A percentile compares a stretch with the other conserved stretches of the same genome.
These are phyloP conservation scores for Pyropia yezoensis DNA, from an alignment of 23 red algal genomes.

Conservation along the genomic window DNA sequence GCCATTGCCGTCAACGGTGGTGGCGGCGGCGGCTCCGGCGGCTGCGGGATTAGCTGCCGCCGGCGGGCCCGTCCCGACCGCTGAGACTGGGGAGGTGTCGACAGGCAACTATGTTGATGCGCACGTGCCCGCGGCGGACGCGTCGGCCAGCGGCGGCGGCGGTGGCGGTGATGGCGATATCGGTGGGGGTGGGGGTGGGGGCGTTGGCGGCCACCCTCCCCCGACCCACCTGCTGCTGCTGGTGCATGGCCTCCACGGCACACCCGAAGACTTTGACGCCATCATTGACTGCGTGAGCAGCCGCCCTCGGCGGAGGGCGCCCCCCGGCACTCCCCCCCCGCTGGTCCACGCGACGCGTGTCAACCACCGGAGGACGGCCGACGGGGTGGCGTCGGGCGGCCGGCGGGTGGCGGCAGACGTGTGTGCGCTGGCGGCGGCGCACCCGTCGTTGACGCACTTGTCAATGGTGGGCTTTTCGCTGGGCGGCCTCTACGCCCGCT, in stretches of 20 bases:
- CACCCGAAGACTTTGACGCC: slow-evolving; percentile 44
- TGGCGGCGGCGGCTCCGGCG: too few relatives aligned
- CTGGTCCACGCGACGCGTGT: slow-evolving; percentile 41
- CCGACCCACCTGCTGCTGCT: slow-evolving; percentile 28
- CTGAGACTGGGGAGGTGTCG: too few relatives aligned
- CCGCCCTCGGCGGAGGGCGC: background rate
- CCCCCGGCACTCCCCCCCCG: background rate
- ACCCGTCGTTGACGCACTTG: slow-evolving; percentile 17
- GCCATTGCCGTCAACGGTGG: too few relatives aligned
- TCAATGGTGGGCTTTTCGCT: slow-evolving; percentile 55
- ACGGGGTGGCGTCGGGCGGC: slow-evolving; percentile 45
- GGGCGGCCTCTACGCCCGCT: slow-evolving; percentile 54
- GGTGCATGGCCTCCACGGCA: slow-evolving; percentile 56
- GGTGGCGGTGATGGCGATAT: too few relatives aligned
- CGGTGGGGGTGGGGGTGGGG: background rate
- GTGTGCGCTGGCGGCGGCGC: slow-evolving; percentile 1
- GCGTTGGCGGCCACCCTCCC: background rate
- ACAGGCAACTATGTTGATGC: too few relatives aligned
- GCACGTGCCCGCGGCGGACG: too few relatives aligned
- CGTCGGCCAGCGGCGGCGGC: too few relatives aligned
- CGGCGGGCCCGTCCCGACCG: too few relatives aligned
- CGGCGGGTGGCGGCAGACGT: slow-evolving; percentile 46
- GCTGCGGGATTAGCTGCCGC: too few relatives aligned
- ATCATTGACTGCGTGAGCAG: slow-evolving; percentile 7
- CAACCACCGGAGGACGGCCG: slow-evolving; percentile 48